A percentile compares a stretch with the other conserved stretches of the same genome.
These are phyloP conservation scores for Saccharomyces hybrid DNA, from an alignment of 1,139 yeast species.

Conservation along the genomic window DNA sequence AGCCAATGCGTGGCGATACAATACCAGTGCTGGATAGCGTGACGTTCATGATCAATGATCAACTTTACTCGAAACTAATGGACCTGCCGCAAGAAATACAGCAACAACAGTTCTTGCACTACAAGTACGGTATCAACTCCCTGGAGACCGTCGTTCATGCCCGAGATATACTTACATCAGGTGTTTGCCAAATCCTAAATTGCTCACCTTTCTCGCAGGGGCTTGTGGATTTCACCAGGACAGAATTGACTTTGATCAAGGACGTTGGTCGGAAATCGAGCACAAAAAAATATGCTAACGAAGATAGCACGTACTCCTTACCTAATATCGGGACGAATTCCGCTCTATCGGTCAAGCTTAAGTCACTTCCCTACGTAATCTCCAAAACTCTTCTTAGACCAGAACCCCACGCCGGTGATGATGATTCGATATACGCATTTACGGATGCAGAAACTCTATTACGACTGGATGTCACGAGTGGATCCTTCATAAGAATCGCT, in stretches of 20 bases:
- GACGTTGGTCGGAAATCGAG: slow-evolving; percentile 7
- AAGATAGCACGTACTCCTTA: not conserved
- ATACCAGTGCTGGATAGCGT: slow-evolving; percentile 17
- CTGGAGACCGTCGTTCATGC: slow-evolving; percentile 15
- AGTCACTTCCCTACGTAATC: slow-evolving; percentile 3
- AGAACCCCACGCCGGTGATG: slow-evolving; percentile 7
- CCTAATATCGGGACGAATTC: not conserved
- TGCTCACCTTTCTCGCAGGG: slow-evolving; percentile 20
- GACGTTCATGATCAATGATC: slow-evolving; percentile 13
- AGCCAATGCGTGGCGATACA: slow-evolving; percentile 2
- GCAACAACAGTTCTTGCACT: slow-evolving; percentile 15
- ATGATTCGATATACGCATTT: slow-evolving; percentile 26
- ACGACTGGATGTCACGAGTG: slow-evolving; percentile 21
- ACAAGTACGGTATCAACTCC: slow-evolving; percentile 17
- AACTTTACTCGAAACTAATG: slow-evolving; percentile 20
- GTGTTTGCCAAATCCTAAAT: slow-evolving; percentile 17
- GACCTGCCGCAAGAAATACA: slow-evolving; percentile 13
- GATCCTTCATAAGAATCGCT: slow-evolving; percentile 15
- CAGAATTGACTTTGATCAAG: slow-evolving; percentile 19
- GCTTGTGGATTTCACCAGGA: slow-evolving; percentile 15
- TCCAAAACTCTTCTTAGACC: not conserved
- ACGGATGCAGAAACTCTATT: slow-evolving; percentile 15
- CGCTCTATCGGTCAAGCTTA: not conserved
- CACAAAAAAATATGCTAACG: not conserved
- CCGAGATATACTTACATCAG: slow-evolving; percentile 13